Conservation (phyloP, 495 filamentous ascomycete genomes). For the Aspergillus nidulans region DNA sequence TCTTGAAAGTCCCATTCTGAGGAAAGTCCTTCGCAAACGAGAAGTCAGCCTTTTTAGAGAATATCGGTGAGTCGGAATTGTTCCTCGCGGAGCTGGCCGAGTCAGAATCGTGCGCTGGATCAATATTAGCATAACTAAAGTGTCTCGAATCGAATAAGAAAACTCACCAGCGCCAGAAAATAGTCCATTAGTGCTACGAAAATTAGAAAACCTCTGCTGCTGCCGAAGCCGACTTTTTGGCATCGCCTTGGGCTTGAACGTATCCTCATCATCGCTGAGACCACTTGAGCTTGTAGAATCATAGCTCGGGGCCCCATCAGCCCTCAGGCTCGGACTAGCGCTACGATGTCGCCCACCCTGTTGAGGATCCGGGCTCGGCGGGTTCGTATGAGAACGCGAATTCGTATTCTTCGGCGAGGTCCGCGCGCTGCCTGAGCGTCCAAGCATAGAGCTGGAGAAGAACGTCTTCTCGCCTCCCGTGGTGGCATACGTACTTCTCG, state of each 20-base stretch:
- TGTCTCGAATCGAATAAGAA: conserved; percentile 4
- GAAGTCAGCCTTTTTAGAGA: conserved; percentile 14
- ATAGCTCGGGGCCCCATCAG: conserved; percentile 19
- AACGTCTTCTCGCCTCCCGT: conserved; percentile 66
- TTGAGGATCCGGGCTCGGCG: conserved; percentile 29
- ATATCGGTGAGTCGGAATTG: conserved; percentile 15
- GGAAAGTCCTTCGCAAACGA: conserved; percentile 11
- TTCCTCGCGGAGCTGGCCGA: conserved; percentile 28
- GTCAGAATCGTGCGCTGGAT: conserved; percentile 37
- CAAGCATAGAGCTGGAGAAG: conserved; percentile 41
- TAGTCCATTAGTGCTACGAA: conserved; percentile 21
- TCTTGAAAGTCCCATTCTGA: conserved; percentile 27
- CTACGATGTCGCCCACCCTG: conserved; percentile 33
- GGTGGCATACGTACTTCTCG: conserved; percentile 65
- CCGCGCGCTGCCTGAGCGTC: conserved; percentile 43
- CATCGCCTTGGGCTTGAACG: conserved; percentile 38
- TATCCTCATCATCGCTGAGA: conserved; percentile 23
- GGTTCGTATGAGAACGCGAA: conserved; percentile 30
- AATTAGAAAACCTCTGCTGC: conserved; percentile 32
- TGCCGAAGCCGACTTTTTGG: conserved; percentile 40
- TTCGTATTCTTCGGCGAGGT: conserved; percentile 34
- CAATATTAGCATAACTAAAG: background rate
- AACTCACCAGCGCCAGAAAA: conserved; percentile 32
- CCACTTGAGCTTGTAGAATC: conserved; percentile 40
- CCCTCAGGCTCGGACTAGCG: conserved; percentile 35